Conservation (phyloP, 768 basidiomycete species). For the Tephrocybe sp. region DNA sequence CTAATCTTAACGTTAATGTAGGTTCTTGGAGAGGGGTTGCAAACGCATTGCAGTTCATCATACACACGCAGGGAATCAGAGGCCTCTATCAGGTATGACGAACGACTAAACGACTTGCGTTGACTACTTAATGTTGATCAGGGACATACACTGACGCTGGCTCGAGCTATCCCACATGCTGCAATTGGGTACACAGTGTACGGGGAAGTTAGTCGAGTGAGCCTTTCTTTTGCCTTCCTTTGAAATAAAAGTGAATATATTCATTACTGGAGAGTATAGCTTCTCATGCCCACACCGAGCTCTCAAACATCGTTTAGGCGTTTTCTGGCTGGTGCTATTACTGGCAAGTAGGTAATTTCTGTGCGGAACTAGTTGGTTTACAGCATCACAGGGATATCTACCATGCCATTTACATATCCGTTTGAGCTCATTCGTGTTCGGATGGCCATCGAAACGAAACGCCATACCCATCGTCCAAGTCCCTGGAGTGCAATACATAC, state of each 20-base stretch:
- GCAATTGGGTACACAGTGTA: slow-evolving; percentile 7
- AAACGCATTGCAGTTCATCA: slow-evolving; percentile 3
- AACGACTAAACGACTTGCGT: neutral
- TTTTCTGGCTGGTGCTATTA: slow-evolving; percentile 1
- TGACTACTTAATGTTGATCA: neutral
- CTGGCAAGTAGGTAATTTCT: neutral
- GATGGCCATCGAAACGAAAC: slow-evolving; percentile 8
- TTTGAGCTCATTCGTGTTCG: slow-evolving; percentile 8
- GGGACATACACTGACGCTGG: slow-evolving; percentile 3
- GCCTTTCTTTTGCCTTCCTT: neutral
- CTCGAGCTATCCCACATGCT: slow-evolving; percentile 3
- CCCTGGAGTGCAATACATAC: slow-evolving; percentile 1
- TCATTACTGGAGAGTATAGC: neutral
- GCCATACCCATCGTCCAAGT: neutral
- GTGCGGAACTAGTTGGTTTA: neutral
- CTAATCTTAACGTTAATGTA: neutral
- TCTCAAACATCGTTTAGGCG: neutral
- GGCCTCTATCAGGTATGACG: slow-evolving; percentile 5
- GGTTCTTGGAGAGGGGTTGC: neutral
- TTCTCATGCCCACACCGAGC: slow-evolving; percentile 2
- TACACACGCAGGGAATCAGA: slow-evolving; percentile 1
- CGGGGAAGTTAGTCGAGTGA: slow-evolving; percentile 5
- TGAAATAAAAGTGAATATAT: neutral
- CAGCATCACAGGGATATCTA: neutral
- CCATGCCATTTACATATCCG: slow-evolving; percentile 6